Evolutionary conservation across 805 yeast species (phyloP), one percentile per base, ranked within the genome.

Genomic region (Pichia deserticola): DNA sequence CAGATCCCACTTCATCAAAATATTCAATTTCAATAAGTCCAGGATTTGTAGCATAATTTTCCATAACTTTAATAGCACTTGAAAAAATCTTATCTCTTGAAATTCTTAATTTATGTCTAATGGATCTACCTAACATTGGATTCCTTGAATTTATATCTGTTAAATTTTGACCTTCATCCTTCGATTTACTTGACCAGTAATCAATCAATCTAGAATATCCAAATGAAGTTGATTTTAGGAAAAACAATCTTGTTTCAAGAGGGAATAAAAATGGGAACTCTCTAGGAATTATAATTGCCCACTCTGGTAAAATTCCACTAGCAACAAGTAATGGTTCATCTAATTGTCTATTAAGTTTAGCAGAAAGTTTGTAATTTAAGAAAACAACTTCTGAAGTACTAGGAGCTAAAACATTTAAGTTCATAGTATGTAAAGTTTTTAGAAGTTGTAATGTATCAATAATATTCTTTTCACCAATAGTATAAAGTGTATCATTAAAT

Each of bases 1-100:
- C 99, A 0, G 96, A 84, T n/a, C 98, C 99, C 7, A 77, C 96
- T 63, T 92, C 99, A 55, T 84, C 89, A 54, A 76, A 80, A 59
- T 86, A 92, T 62, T 90, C 96, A 49, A 93, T 82, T 58, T 92
- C 98, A 27, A 92, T 68, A 5, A 86, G 72, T 32, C 89, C 84
- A 1, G 96, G 89, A n/a, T 83, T 75, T 0, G 86, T 68, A 0
- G 93, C 95, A 62, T 88, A 84, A 45, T 78, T 69, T 41, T 81
- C 84, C 65, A 93, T 69, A 2, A 90, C 85, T 59, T 87, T 87
- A 45, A 86, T 65, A 0, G 96, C 95, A 51, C 93, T 84, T 54
- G 81, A 81, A 44, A 93, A 71, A 29, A 92, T 64, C 55, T 78
- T 78, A 12, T 75, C 74, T 56, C 98, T 73, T 1, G 90, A 76